Evolutionary conservation across 306 rosid species (phyloP).

Genomic region (Dryas drummondii): DNA sequence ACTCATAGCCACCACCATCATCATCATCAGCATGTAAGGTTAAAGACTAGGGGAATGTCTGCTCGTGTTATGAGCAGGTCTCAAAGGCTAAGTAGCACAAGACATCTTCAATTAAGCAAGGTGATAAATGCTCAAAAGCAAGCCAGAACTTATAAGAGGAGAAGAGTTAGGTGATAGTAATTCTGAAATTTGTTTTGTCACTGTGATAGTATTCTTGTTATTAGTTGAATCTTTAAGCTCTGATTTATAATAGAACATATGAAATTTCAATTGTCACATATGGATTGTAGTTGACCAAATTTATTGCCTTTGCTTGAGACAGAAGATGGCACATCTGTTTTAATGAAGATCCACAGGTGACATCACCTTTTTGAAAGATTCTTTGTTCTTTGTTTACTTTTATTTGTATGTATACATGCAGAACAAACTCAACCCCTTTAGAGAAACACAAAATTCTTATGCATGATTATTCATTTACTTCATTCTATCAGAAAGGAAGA

Average conservation of each 20-base stretch:
- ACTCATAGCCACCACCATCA: background rate
- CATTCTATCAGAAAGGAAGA: background rate
- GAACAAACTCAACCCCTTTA: too few relatives aligned
- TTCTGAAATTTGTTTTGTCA: background rate
- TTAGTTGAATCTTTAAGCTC: background rate
- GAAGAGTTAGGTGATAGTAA: constrained; percentile 10
- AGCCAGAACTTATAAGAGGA: background rate
- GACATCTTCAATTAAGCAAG: constrained; percentile 7
- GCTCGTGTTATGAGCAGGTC: background rate
- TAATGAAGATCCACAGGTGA: background rate
- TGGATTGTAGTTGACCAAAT: background rate
- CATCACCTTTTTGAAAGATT: too few relatives aligned
- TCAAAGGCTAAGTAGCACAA: background rate
- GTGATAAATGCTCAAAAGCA: background rate
- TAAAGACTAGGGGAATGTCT: constrained; percentile 5
- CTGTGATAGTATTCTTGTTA: background rate
- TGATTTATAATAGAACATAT: background rate
- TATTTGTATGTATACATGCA: too few relatives aligned
- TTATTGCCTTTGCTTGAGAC: too few relatives aligned
- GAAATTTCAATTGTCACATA: background rate
- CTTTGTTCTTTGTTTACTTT: too few relatives aligned
- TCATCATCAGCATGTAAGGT: background rate
- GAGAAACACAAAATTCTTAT: too few relatives aligned
- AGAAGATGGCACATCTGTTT: background rate
- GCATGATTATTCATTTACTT: background rate